These are phyloP conservation scores for Gyrodon lividus DNA, from an alignment of 768 basidiomycete genomes.

Conservation along the genomic window DNA sequence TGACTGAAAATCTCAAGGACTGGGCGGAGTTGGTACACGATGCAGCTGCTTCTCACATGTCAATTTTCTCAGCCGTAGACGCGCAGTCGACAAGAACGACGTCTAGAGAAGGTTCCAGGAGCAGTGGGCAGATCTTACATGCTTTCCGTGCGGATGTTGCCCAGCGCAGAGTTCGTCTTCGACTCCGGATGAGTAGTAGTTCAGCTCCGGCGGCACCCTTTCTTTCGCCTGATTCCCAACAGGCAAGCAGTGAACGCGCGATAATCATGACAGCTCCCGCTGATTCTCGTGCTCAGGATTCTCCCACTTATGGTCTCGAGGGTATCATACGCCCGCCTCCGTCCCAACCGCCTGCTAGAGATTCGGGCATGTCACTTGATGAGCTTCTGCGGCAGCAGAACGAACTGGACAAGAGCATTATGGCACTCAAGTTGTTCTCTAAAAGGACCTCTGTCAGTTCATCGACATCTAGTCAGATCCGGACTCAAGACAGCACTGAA, in stretches of 20 bases:
- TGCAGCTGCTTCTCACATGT: conserved; percentile 2
- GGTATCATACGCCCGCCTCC: conserved; percentile 30
- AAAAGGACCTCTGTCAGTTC: conserved; percentile 28
- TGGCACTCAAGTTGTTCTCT: conserved; percentile 50
- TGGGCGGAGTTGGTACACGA: conserved; percentile 7
- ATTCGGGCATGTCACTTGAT: conserved; percentile 41
- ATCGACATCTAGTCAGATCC: conserved; percentile 33
- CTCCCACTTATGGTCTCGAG: conserved; percentile 47
- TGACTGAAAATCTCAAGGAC: conserved; percentile 7
- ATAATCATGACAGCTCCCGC: neutral
- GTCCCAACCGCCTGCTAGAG: conserved; percentile 9
- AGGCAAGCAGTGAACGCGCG: neutral
- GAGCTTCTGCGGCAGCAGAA: conserved; percentile 58
- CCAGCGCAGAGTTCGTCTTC: neutral
- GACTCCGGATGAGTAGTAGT: neutral
- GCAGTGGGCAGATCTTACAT: conserved; percentile 2
- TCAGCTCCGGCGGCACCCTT: neutral
- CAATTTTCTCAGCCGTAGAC: conserved; percentile 8
- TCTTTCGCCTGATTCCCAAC: neutral
- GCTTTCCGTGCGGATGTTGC: conserved; percentile 1
- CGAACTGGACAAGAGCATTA: conserved; percentile 65
- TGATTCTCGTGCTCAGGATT: conserved; percentile 26
- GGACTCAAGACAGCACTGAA: conserved; percentile 5
- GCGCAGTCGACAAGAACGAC: conserved; percentile 3
- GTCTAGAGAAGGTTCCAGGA: conserved; percentile 8